A percentile compares a stretch with the other conserved stretches of the same genome.
These are phyloP conservation scores for Scolecobasidium constrictum DNA, from an alignment of 2,329 filamentous ascomycete species.

Conservation along the genomic window DNA sequence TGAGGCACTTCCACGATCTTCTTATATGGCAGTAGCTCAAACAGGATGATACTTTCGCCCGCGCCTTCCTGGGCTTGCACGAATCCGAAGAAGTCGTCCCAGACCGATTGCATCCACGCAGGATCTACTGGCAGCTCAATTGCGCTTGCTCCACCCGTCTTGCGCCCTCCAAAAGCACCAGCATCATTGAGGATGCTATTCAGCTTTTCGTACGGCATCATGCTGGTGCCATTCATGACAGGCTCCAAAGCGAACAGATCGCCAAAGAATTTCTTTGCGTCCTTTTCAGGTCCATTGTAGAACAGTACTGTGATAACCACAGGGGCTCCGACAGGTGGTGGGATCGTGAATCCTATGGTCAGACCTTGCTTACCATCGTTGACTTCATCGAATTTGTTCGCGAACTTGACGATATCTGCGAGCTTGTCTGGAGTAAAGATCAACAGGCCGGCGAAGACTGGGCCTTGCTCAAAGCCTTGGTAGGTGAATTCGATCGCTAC, in stretches of 20 bases:
- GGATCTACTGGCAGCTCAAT: neutral
- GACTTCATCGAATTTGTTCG: neutral
- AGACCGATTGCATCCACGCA: neutral
- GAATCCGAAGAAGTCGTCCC: neutral
- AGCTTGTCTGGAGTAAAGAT: conserved; percentile 2
- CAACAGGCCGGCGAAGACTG: neutral
- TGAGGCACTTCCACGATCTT: conserved; percentile 14
- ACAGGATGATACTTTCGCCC: conserved; percentile 13
- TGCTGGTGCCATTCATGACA: neutral
- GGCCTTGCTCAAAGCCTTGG: neutral
- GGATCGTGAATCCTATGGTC: neutral
- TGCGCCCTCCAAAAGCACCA: neutral
- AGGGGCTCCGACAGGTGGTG: neutral
- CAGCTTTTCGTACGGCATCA: neutral
- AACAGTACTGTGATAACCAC: neutral
- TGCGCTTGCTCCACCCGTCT: neutral
- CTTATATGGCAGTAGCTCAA: conserved; percentile 14
- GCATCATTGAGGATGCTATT: neutral
- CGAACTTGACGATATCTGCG: neutral
- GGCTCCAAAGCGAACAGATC: neutral
- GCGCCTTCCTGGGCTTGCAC: conserved; percentile 11
- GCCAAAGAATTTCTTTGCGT: neutral
- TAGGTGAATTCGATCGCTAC: neutral
- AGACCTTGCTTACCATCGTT: neutral
- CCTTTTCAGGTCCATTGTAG: conserved; percentile 2